Evolutionary conservation across 768 basidiomycete species (phyloP).

Genomic region (Podaxis pistillaris): DNA sequence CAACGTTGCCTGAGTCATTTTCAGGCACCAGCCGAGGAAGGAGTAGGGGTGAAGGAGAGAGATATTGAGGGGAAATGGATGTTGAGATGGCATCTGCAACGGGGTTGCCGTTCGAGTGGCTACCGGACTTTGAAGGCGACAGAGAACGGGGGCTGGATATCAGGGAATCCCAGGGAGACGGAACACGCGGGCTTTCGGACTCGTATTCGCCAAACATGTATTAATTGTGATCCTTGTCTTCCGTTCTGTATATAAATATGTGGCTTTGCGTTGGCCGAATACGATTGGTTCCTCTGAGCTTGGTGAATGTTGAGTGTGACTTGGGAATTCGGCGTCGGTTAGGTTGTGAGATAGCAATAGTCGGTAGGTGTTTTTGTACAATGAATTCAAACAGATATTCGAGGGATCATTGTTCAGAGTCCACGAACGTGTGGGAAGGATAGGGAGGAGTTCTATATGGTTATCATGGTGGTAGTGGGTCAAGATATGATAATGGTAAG

Average conservation of each 20-base stretch:
- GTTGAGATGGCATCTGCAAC: background rate
- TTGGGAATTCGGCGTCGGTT: conserved; percentile 12
- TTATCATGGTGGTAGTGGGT: conserved; percentile 12
- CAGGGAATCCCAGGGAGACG: conserved; percentile 81
- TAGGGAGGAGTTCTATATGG: conserved; percentile 3
- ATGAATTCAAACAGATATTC: conserved; percentile 23
- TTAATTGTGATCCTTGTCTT: conserved; percentile 25
- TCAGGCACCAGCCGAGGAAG: conserved; percentile 72
- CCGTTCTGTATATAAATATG: conserved; percentile 2
- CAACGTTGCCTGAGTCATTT: conserved; percentile 84
- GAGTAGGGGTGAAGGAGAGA: conserved; percentile 7
- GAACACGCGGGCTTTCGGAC: conserved; percentile 75
- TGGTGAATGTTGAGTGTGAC: background rate
- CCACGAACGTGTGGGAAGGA: background rate
- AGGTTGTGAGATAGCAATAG: background rate
- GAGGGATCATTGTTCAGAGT: conserved; percentile 28
- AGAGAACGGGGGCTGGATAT: conserved; percentile 53
- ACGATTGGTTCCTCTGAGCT: background rate
- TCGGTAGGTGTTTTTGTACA: background rate
- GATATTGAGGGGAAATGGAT: background rate
- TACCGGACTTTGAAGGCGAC: conserved; percentile 33
- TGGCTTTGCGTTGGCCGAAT: conserved; percentile 9
- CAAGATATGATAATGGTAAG: background rate
- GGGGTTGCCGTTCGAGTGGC: conserved; percentile 24
- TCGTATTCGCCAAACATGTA: conserved; percentile 78